phyloP scores from a whole-genome alignment of 345 rosid genomes.

The Lumnitzera littorea region DNA sequence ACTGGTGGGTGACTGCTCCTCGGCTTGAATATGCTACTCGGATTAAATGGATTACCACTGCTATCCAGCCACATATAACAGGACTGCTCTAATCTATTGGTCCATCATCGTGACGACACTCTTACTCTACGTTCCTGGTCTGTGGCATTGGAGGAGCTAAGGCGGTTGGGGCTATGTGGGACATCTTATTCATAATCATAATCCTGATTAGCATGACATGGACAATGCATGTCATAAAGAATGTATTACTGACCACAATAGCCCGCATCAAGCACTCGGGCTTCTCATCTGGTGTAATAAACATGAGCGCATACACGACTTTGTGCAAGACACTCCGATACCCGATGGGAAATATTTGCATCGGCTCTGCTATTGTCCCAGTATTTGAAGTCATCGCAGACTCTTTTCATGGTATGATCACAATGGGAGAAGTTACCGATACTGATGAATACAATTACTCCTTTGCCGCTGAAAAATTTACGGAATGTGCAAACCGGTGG shows the following conservation, averaged over 20 bases:
- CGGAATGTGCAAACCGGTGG: slow-evolving; percentile 62
- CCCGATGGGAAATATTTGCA: slow-evolving; percentile 47
- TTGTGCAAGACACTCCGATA: slow-evolving; percentile 35
- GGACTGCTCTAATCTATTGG: slow-evolving; percentile 18
- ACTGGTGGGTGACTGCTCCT: slow-evolving; percentile 54
- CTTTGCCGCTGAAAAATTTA: slow-evolving; percentile 34
- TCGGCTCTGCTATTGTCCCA: slow-evolving; percentile 61
- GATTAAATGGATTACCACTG: slow-evolving; percentile 40
- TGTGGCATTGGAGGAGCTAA: slow-evolving; percentile 81
- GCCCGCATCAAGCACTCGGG: slow-evolving; percentile 49
- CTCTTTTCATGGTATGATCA: slow-evolving; percentile 37
- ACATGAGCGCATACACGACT: slow-evolving; percentile 38
- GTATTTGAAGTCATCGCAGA: slow-evolving; percentile 39
- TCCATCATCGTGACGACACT: slow-evolving; percentile 23
- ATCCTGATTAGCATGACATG: slow-evolving; percentile 63
- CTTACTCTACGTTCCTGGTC: slow-evolving; percentile 52
- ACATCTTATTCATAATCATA: slow-evolving; percentile 38
- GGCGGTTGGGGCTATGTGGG: slow-evolving; percentile 38
- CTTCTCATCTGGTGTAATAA: slow-evolving; percentile 29
- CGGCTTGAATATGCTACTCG: slow-evolving; percentile 49
- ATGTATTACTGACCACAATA: slow-evolving; percentile 45
- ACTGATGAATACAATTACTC: slow-evolving; percentile 66
- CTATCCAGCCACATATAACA: slow-evolving; percentile 40
- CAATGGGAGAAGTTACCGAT: slow-evolving; percentile 36
- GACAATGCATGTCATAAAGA: slow-evolving; percentile 71